Base-by-base conservation (phyloP, 2,329 filamentous ascomycete species). In the Karstenula rhodostoma region DNA sequence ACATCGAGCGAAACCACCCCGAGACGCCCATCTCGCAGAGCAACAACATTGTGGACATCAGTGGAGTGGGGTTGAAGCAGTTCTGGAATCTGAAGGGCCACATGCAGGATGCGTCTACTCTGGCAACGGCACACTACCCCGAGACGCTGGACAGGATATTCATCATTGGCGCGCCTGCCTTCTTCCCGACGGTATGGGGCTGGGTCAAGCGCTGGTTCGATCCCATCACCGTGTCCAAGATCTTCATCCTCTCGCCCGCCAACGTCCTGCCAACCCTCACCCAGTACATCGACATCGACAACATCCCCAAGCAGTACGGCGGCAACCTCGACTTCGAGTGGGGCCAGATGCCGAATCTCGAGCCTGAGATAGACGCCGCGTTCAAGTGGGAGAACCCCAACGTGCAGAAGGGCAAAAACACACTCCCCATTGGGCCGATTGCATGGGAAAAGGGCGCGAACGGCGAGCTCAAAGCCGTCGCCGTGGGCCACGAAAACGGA, bases 51-150 rank as follows among this genome's bases (percentile, higher is more conserved):
- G 93, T 97, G 59, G 94, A 98, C 77, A 93, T 98, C 65, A 90
- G 88, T 17, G 89, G 90, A 15, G 94, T 97, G 27, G 92, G 92
- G 6, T 78, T 98, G 77, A 93, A 92, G 82, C 93, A 96, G 81
- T 97, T 97, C 77, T 97, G 94, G 94, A 96, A 96, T 79, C 80
- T 98, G 63, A 95, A 96, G 83, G 82, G 81, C 25, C 94, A 97
- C 78, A 96, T 98, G 93, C 94, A 97, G 80, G 90, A 93, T 72
- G 94, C 94, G 1, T 94, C 90, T 73, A 87, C 89, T 61, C 83
- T 97, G 57, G 94, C 94, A 6, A 97, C 94, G 3, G 93, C 94
- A 5, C 92, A 97, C 80, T 98, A 97, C 76, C 94, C 94, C 0
- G 94, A 98, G 80, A 98, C 94, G 0, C 81, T 97, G 52, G 94